Evolutionary conservation across 768 basidiomycete genomes (phyloP), one percentile per base, ranked within the genome.

Genomic region (Tricholoma saponaceum): DNA sequence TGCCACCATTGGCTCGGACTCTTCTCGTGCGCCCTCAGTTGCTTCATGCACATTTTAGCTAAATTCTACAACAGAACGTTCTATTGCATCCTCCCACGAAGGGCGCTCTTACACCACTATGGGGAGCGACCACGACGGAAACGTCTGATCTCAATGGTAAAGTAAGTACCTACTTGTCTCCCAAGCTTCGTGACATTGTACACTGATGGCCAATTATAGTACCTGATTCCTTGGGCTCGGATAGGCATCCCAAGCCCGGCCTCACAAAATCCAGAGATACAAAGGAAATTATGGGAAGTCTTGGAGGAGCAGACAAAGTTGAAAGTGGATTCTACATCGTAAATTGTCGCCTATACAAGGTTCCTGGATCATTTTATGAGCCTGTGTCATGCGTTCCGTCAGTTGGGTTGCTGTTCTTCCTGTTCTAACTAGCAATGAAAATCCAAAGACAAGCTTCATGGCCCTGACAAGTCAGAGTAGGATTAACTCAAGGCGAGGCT

Each of bases 21-120:
- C 1, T 58, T n/a, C 65, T 72, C 50, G 59, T 65, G 22, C 33
- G 26, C 58, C 22, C 33, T 35, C 23, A 51, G 23, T n/a, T 28
- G 41, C 23, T 50, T 53, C 12, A 22, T 35, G 33, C 26, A 10
- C 12, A 5, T 51, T 28, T 26, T 43, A 43, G 5, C 3, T 10
- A 33, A 25, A 23, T 35, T 23, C 33, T 16, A 44, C 25, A 47
- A 26, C 57, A 72, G 72, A 58, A 56, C 22, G 49, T 55, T 13
- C 5, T 72, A 50, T 51, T 74, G 18, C 62, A 72, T 59, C 71
- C 74, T 5, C 58, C 66, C 3, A 60, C 70, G 4, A 58, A 59
- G 30, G 80, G 80, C 2, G 76, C 74, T 9, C 64, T 81, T 49
- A 76, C 79, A 1, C 77, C 74, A 54, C 66, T 80, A 10, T 82